Percentiles rank a stretch among this genome's conserved stretches.
Conservation (phyloP, 2,329 filamentous ascomycete species). For the Aureobasidium namibiae region DNA sequence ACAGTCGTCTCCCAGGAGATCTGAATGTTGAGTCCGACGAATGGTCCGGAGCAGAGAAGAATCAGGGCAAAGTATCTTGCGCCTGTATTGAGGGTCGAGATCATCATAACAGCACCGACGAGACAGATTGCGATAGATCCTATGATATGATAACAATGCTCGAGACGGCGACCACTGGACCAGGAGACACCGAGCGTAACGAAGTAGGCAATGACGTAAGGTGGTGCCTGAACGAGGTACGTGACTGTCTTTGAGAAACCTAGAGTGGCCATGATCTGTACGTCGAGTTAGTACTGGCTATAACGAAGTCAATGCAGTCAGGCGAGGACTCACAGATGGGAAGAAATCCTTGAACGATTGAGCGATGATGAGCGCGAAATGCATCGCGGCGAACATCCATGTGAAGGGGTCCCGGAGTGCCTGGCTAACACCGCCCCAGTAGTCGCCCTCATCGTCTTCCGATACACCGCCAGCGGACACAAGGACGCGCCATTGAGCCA, state of each 20-base stretch:
- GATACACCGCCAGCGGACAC: background rate
- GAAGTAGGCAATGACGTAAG: background rate
- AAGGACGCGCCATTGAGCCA: background rate
- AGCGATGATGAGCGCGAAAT: background rate
- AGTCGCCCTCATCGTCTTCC: background rate
- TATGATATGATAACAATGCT: background rate
- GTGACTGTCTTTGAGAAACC: background rate
- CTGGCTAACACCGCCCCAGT: background rate
- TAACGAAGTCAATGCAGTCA: background rate
- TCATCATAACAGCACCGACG: background rate
- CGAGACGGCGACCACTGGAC: background rate
- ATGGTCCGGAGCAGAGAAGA: background rate
- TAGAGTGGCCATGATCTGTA: background rate
- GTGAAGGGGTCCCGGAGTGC: background rate
- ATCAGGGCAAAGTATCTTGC: background rate
- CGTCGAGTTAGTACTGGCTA: background rate
- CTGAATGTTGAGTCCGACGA: background rate
- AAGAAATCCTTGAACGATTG: background rate
- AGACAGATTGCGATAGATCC: background rate
- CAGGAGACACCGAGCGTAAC: background rate
- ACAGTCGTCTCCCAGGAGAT: background rate
- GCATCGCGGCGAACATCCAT: background rate
- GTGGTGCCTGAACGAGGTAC: background rate
- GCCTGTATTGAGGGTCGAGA: background rate
- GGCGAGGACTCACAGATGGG: background rate